Base-by-base conservation (phyloP, 1,139 yeast genomes). In the Geotrichum europaeum region DNA sequence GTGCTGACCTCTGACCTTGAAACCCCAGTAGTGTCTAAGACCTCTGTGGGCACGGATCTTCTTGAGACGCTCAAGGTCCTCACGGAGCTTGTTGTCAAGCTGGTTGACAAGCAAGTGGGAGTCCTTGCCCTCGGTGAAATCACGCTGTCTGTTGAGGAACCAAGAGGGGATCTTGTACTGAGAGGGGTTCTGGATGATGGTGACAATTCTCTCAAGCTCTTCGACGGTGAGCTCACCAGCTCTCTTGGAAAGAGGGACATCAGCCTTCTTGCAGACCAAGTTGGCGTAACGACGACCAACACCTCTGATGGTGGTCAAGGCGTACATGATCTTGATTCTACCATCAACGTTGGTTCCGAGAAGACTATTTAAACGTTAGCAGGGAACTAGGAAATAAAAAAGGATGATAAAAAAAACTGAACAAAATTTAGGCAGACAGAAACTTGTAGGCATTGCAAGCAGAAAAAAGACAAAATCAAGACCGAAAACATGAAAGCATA, bases 171-270 rank as follows among this genome's bases (percentile, higher is more conserved):
- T 87, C 88, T 95, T 95, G 85, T 90, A 94, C 82, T 94, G 92
- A 78, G 96, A 85, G 81, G 99, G 99, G 95, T 89, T 90, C 86
- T 95, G 99, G 95, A 95, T 90, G 81, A 94, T 95, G 82, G 97
- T 94, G 79, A 94, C 98, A 78, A 94, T 84, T 85, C 99, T 90
- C 87, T 94, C 99, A 81, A 94, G 90, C 85, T 94, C 99, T 87
- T 94, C 99, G 81, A 94, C 99, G 81, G 99, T 92, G 81, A 94
- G 90, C 84, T 94, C 99, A 89, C 99, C 99, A 76, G 99, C 99
- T 84, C 99, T 90, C 89, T 94, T 94, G 82, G 83, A 78, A 81
- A 94, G 87, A 79, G 90, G 96, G 79, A 94, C 96, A 85, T 94
- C 99, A 76, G 99, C 99, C 87, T 92, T 95, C 89, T 95, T 95